These are phyloP conservation scores for Salix brachista DNA, from an alignment of 345 rosid species.

Conservation along the genomic window DNA sequence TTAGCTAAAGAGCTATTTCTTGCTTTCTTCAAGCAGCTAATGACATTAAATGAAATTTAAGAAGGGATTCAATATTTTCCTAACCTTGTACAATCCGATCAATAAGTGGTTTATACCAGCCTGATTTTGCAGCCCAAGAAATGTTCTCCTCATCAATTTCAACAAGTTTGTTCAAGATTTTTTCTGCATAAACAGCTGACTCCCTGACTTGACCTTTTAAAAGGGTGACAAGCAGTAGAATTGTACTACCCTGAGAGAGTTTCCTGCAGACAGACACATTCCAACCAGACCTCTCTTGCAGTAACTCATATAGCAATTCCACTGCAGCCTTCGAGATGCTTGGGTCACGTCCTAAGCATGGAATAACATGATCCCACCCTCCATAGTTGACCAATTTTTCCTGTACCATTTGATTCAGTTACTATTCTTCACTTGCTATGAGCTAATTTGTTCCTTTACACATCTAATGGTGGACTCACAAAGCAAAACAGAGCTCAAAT, in stretches of 20 bases:
- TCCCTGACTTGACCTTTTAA: slow-evolving; percentile 47
- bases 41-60: neutral
- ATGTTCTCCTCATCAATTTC: slow-evolving; percentile 56
- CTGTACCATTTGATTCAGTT: slow-evolving; percentile 29
- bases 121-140: slow-evolving; percentile 48
- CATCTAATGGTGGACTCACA: too few species aligned
- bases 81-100: slow-evolving; percentile 53
- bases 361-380: slow-evolving; percentile 56
- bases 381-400: slow-evolving; percentile 42
- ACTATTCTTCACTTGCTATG: neutral
- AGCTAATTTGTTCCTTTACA: neutral
- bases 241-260: slow-evolving; percentile 46
- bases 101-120: slow-evolving; percentile 63
- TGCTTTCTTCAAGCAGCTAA: neutral
- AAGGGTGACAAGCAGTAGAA: slow-evolving; percentile 60
- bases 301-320: slow-evolving; percentile 51
- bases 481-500: too few species aligned
- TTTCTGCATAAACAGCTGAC: slow-evolving; percentile 47
- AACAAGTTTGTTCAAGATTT: slow-evolving; percentile 46
- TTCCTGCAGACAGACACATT: slow-evolving; percentile 43
- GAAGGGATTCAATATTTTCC: slow-evolving; percentile 5
- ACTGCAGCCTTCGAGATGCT: slow-evolving; percentile 53
- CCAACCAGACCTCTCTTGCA: slow-evolving; percentile 65
- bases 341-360: slow-evolving; percentile 49
- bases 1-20: neutral